Base-by-base conservation (phyloP, 2,329 filamentous ascomycete species). In the Lecanoromycetidae sp. region DNA sequence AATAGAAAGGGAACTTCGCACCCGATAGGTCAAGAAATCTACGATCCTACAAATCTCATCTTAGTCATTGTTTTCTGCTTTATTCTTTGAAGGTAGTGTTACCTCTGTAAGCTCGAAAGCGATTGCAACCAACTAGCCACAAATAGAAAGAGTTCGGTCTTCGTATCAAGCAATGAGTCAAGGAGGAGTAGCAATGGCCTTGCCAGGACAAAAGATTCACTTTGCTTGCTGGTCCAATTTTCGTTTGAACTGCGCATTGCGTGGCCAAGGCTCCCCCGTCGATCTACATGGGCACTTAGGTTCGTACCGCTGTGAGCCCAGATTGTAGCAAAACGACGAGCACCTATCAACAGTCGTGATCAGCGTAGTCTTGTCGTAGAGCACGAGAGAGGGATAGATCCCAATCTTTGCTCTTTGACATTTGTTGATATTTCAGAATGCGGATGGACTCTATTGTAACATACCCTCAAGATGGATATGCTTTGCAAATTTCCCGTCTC, bases 161-260 rank as follows among this genome's bases (percentile, higher is more conserved):
- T 73, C 50, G 86, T 80, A 49, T 88, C 81, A 15, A 76, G 66
- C 1, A 96, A 69, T 1, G 81, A 75, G 62, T 96, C 90, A 22
- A 96, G 69, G 53, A 93, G 73, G 9, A 94, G 66, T 53, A 95
- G 82, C 15, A 94, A 64, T 1, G 90, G 90, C 41, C 87, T 77
- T 5, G 82, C 82, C 33, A 96, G 71, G 68, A 94, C 81, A 63
- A 73, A 54, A 74, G 67, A 22, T 73, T 48, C 45, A 22, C 17
- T 35, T 32, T 5, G 27, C 17, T 41, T 41, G 26, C 5, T 36
- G 20, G 17, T 20, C 26, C 27, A 25, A 22, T 19, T 30, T 57
- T 4, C 59, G 54, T 37, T 22, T 22, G 36, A 39, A 23, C 15
- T 37, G 9, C 37, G 35, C 4, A 13, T 25, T n/a, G 36, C 5